Percentiles rank a stretch among this genome's conserved stretches.
Evolutionary conservation across 1,284 basidiomycete genomes (phyloP).

Genomic region (Phylloboletellus chloephorus): DNA sequence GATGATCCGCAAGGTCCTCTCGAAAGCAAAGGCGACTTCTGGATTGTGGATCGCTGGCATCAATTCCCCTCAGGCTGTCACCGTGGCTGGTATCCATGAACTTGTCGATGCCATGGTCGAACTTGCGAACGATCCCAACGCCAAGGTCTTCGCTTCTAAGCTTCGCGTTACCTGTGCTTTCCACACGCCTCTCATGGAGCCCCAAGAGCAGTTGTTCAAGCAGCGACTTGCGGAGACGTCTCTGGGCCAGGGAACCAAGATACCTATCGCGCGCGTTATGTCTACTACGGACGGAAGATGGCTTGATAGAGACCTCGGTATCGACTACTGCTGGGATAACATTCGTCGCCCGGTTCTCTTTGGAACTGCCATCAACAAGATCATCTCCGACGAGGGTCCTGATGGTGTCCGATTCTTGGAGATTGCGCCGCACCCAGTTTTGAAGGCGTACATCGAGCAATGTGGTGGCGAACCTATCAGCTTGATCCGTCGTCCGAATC

Average conservation of each 20-base stretch:
- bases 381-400: slow-evolving; percentile 25
- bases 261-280: slow-evolving; percentile 25
- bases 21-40: slow-evolving; percentile 20
- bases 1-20: slow-evolving; percentile 30
- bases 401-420: slow-evolving; percentile 27
- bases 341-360: slow-evolving; percentile 30
- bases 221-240: slow-evolving; percentile 15
- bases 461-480: slow-evolving; percentile 28
- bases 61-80: slow-evolving; percentile 31
- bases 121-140: slow-evolving; percentile 27
- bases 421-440: slow-evolving; percentile 29
- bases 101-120: slow-evolving; percentile 26
- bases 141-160: slow-evolving; percentile 27
- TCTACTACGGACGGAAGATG: slow-evolving; percentile 30
- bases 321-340: slow-evolving; percentile 30
- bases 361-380: slow-evolving; percentile 29
- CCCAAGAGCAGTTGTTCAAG: slow-evolving; percentile 30
- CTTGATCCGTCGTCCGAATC: slow-evolving; percentile 28
- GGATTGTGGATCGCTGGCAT: slow-evolving; percentile 32
- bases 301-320: slow-evolving; percentile 30
- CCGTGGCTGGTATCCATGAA: slow-evolving; percentile 26
- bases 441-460: slow-evolving; percentile 30
- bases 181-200: slow-evolving; percentile 31
- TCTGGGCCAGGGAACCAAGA: slow-evolving; percentile 20
- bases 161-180: slow-evolving; percentile 29